These are phyloP conservation scores for Coniophora puteana DNA, from an alignment of 1,284 basidiomycete species.

Conservation along the genomic window DNA sequence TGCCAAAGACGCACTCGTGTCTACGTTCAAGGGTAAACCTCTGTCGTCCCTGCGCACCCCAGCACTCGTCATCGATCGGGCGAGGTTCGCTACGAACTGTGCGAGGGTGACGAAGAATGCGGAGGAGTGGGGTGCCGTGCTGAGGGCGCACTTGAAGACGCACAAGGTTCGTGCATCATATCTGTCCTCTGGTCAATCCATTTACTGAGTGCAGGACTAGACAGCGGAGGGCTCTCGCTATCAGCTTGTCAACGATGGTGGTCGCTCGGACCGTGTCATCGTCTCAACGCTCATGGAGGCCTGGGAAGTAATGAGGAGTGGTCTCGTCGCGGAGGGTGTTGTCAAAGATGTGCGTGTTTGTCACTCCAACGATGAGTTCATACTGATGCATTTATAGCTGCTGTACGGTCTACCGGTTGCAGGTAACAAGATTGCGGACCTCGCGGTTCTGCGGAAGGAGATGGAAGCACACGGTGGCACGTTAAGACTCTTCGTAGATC, in stretches of 20 bases:
- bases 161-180: slow-evolving; percentile 64
- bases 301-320: slow-evolving; percentile 67
- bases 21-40: slow-evolving; percentile 58
- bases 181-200: not conserved
- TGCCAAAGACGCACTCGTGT: slow-evolving; percentile 51
- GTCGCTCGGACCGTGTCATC: slow-evolving; percentile 57
- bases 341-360: slow-evolving; percentile 63
- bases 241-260: slow-evolving; percentile 56
- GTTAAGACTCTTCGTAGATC: slow-evolving; percentile 72
- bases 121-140: slow-evolving; percentile 59
- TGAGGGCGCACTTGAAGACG: slow-evolving; percentile 84
- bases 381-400: slow-evolving; percentile 44
- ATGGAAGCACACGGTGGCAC: slow-evolving; percentile 48
- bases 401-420: slow-evolving; percentile 76
- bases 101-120: slow-evolving; percentile 65
- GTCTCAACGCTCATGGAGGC: slow-evolving; percentile 82
- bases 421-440: slow-evolving; percentile 69
- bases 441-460: slow-evolving; percentile 57
- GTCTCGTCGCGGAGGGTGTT: slow-evolving; percentile 68
- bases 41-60: slow-evolving; percentile 70
- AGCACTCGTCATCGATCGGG: slow-evolving; percentile 73
- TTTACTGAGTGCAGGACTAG: slow-evolving; percentile 33
- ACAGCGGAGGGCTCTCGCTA: slow-evolving; percentile 70
- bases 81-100: slow-evolving; percentile 70
- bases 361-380: slow-evolving; percentile 3